Evolutionary conservation across 495 filamentous ascomycete species (phyloP), one percentile per base, ranked within the genome.

Genomic region (Xylaria acuta): DNA sequence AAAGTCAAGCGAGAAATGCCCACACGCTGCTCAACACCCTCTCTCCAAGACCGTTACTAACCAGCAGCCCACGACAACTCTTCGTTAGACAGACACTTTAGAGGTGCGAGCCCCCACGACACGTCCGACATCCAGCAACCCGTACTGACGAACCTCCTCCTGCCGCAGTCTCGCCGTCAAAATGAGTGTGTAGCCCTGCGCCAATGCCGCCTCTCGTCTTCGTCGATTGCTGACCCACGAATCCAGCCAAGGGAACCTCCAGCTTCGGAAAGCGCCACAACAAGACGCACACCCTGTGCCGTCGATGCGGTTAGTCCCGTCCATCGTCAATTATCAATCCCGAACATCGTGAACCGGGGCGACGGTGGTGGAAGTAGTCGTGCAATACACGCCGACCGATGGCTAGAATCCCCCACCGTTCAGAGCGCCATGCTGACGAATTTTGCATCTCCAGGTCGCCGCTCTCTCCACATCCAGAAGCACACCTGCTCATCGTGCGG

Each of bases 381-480:
- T 63, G 59, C 18, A 67, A 67, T 70, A 30, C 47, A n/a, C 45
- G 38, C 47, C 58, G 8, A 43, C 18, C 45, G 69, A 64, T n/a
- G 22, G 25, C 56, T 41, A 58, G 20, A 8, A 49, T n/a, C 16
- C 9, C 36, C 58, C 34, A 63, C 68, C 4, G 38, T 36, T n/a
- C 14, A 41, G 16, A 40, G n/a, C 60, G 22, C n/a, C 38, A 11
- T 64, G 47, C 60, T 71, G 47, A 71, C 59, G 34, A 63, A 43
- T 43, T 41, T 34, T 36, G 20, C 20, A 27, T 54, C 69, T 76
- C 78, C 78, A 96, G 95, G 95, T 82, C 91, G 92, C 76, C 96
- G 96, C 80, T 97, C 96, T 75, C 92, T 97, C 84, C 96, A 99
- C 92, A 92, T 98, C 88, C 96, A 99, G 89, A 99, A 99, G 92